Percentiles rank a stretch among this genome's conserved stretches.
phyloP scores from a whole-genome alignment of 805 yeast species.

The Candida caryicola region DNA sequence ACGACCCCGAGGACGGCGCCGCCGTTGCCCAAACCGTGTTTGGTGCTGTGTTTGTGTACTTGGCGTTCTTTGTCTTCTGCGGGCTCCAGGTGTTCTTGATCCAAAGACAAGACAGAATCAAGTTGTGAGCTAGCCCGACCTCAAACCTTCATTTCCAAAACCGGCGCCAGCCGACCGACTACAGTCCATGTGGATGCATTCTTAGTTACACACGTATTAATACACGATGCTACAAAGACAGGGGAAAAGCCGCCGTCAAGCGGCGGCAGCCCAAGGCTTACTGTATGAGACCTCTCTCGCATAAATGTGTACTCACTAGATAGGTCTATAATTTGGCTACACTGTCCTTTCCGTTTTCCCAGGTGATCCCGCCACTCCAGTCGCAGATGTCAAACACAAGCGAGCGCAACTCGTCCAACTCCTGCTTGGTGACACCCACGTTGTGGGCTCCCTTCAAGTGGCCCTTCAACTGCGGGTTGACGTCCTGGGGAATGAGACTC shows the following conservation, averaged over 20 bases:
- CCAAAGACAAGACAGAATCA: constrained; percentile 65
- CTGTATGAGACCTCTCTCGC: no score
- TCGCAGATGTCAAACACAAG: constrained; percentile 62
- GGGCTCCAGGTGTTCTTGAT: constrained; percentile 76
- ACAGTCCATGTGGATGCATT: no score
- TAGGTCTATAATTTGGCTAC: constrained; percentile 53
- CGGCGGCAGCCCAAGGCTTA: no score
- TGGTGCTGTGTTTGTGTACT: constrained; percentile 83
- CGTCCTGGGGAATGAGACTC: constrained; percentile 86
- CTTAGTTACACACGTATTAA: no score
- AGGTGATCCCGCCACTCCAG: constrained; percentile 63
- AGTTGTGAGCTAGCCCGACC: constrained; percentile 19
- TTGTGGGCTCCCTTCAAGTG: constrained; percentile 85
- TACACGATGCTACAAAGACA: no score
- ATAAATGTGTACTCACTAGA: no score
- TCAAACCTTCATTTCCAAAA: constrained; percentile 1
- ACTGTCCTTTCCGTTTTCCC: constrained; percentile 51
- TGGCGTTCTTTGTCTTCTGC: constrained; percentile 79
- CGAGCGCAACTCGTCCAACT: constrained; percentile 56
- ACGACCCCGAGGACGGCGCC: constrained; percentile 88
- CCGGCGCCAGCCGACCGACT: no score
- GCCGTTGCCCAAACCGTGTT: constrained; percentile 91
- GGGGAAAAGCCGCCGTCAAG: no score
- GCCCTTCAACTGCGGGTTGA: constrained; percentile 88
- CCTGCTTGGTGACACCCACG: constrained; percentile 66